A percentile compares a stretch with the other conserved stretches of the same genome.
Evolutionary conservation across 192 early-diverging fungal species (phyloP).

Genomic region (Coemansia sp.): DNA sequence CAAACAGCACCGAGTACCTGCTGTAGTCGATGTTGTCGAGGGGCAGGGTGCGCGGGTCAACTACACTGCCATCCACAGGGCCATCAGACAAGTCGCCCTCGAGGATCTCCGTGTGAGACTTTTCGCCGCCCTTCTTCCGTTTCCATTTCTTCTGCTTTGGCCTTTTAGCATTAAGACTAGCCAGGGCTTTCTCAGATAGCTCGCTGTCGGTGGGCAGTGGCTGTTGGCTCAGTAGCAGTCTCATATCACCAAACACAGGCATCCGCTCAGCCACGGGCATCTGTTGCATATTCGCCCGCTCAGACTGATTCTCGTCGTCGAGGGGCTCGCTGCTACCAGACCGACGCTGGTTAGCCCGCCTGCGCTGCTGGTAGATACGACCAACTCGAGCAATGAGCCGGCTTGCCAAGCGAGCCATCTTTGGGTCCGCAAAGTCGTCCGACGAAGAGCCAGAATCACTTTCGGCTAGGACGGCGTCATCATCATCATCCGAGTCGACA

Average conservation of each 20-base stretch:
- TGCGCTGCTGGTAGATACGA: not conserved
- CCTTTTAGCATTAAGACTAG: not conserved
- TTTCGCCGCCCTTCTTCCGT: slow-evolving; percentile 17
- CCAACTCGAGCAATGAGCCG: not conserved
- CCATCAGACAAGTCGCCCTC: slow-evolving; percentile 31
- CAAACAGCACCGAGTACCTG: slow-evolving; percentile 28
- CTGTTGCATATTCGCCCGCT: not conserved
- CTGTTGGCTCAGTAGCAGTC: slow-evolving; percentile 19
- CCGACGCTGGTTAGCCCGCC: not conserved
- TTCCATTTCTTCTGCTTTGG: slow-evolving; percentile 9
- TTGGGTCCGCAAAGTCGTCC: slow-evolving; percentile 9
- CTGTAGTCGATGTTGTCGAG: slow-evolving; percentile 43
- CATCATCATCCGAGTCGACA: not conserved
- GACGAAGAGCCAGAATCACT: not conserved
- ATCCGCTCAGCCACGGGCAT: slow-evolving; percentile 29
- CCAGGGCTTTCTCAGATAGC: not conserved
- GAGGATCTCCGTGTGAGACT: slow-evolving; percentile 21
- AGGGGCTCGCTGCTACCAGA: not conserved
- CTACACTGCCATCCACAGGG: not conserved
- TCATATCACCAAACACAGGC: slow-evolving; percentile 44
- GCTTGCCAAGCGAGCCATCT: not conserved
- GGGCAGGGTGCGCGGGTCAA: slow-evolving; percentile 26
- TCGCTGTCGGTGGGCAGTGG: not conserved
- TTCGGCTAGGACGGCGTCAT: no score
- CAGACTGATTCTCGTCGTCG: not conserved